phyloP scores from a whole-genome alignment of 106 monocot genomes.

The Acorus calamus region DNA sequence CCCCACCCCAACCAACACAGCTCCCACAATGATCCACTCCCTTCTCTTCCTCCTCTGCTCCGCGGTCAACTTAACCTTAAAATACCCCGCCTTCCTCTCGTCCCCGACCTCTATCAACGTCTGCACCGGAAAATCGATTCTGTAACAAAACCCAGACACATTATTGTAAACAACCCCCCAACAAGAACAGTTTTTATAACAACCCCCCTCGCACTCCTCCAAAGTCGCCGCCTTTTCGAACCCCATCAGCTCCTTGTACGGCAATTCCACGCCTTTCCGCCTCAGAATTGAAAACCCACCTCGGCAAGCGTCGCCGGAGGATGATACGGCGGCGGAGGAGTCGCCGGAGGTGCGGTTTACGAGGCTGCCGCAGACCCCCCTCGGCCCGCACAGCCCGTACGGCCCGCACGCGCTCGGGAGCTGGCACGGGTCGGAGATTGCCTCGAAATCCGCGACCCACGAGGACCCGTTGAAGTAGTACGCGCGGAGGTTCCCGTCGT shows the following conservation, averaged over 20 bases:
- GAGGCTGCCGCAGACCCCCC: conserved; percentile 23
- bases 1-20: too few relatives aligned
- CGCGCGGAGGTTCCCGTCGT: conserved; percentile 54
- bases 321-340: not conserved
- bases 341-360: conserved; percentile 19
- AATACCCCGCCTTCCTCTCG: conserved; percentile 50
- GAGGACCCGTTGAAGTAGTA: conserved; percentile 45
- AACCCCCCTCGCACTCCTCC: conserved; percentile 62
- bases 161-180: conserved; percentile 81
- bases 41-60: not conserved
- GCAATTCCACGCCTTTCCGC: conserved; percentile 56
- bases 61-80: conserved; percentile 36
- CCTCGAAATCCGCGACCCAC: conserved; percentile 33
- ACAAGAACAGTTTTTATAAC: conserved; percentile 67
- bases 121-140: conserved; percentile 56
- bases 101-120: conserved; percentile 37
- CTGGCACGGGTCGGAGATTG: conserved; percentile 28
- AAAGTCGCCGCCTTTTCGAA: conserved; percentile 23
- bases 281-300: conserved; percentile 36
- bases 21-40: not conserved
- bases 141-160: conserved; percentile 44
- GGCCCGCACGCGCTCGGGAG: conserved; percentile 47
- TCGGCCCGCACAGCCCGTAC: conserved; percentile 41
- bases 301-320: conserved; percentile 33
- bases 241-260: conserved; percentile 49